phyloP scores from a whole-genome alignment of 2,329 filamentous ascomycete genomes.

The Diaporthe citrichinensis region DNA sequence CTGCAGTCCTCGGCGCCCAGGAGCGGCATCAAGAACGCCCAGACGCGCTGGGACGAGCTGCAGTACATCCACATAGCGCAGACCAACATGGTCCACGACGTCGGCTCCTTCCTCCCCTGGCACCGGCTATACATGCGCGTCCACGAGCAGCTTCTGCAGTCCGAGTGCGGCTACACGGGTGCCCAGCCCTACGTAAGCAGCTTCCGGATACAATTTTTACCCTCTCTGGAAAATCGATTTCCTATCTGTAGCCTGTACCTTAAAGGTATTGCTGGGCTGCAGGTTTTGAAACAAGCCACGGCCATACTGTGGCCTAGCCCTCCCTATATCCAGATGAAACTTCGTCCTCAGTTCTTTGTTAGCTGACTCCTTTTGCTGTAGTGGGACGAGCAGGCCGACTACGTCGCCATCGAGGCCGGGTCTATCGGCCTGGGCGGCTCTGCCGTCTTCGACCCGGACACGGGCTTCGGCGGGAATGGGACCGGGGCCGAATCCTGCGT shows the following conservation, averaged over 20 bases:
- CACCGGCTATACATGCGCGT: constrained; percentile 51
- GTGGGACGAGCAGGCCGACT: constrained; percentile 48
- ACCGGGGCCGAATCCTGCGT: constrained; percentile 50
- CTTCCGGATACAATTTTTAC: no score
- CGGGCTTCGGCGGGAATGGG: constrained; percentile 51
- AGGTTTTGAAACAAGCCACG: no score
- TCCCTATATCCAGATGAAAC: no score
- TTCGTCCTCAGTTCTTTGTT: no score
- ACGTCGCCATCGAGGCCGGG: constrained; percentile 43
- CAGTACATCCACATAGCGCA: constrained; percentile 36
- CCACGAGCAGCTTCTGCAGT: constrained; percentile 50
- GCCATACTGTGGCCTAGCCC: no score
- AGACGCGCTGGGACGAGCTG: constrained; percentile 30
- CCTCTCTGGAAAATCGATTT: no score
- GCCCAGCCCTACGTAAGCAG: constrained; percentile 52
- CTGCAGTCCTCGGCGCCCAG: constrained; percentile 2
- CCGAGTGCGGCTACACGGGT: constrained; percentile 51
- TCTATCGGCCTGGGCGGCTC: constrained; percentile 41
- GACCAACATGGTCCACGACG: constrained; percentile 43
- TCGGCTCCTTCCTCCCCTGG: constrained; percentile 53
- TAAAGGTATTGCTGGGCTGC: no score
- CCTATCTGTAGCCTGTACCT: no score
- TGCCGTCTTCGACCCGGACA: constrained; percentile 49
- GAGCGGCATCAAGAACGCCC: constrained; percentile 20
- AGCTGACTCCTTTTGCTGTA: no score